Base-by-base conservation (phyloP, 176 grass and related monocot species). In the Bromus sterilis region DNA sequence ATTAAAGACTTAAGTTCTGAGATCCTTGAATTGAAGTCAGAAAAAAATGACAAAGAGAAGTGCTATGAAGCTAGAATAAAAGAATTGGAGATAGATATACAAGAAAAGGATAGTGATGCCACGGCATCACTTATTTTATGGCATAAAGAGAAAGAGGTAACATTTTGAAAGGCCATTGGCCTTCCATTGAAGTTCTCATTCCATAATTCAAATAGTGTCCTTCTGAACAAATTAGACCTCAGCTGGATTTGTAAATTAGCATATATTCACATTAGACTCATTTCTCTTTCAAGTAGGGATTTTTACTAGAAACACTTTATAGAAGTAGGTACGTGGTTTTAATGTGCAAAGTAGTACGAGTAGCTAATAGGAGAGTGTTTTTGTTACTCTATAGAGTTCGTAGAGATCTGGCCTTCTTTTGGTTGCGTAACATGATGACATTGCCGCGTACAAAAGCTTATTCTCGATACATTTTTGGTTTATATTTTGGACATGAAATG, bases 121-220 rank as follows among this genome's bases (percentile, higher is more conserved):
- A 35, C 56, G 71, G 26, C 70, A 82, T 82, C 83, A 79, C 76
- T 79, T 87, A 72, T 66, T 77, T 85, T 55, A 41, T 94, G 85
- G 94, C 58, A 68, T 42, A 82, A 78, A 66, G 76, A 84, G 72
- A 97, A 88, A 56, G 88, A 91, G 94, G 92, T 97, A 97, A 63
- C 4, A 13, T 48, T 25, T 85, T 91, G 37, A 57, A 77, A 37
- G 7, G 16, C 8, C 23, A 6, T 84, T 29, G 5, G 33, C 1
- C 33, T 56, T 68, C 6, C n/a, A 10, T 64, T 62, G 20, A 33
- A 46, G 59, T 64, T 46, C 5, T 43, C 15, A 9, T 71, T 41
- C 37, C 66, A 42, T 71, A 28, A 41, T 60, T 33, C 30, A 28
- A 11, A 11, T 3, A 37, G 23, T 26, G 62, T 24, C 43, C 48